Evolutionary conservation across 768 basidiomycete species (phyloP).

Genomic region (Hypsizygus marmoreus): DNA sequence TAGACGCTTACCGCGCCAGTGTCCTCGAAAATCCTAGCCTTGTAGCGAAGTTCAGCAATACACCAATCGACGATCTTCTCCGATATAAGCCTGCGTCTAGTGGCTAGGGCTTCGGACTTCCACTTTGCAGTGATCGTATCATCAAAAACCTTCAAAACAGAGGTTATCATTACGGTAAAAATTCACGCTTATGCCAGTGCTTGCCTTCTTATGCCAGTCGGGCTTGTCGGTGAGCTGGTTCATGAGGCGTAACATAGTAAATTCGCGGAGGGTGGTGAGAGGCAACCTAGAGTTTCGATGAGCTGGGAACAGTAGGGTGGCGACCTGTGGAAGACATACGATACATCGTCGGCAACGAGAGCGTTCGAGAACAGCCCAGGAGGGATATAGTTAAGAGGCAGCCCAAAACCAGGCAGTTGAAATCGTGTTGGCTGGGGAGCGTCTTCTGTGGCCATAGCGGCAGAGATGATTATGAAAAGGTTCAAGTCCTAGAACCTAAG

Average conservation of each 20-base stretch:
- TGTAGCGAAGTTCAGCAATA: slow-evolving; percentile 21
- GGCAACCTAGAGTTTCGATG: slow-evolving; percentile 7
- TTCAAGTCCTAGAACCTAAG: too few relatives aligned
- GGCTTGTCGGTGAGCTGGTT: slow-evolving; percentile 26
- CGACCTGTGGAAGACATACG: too few relatives aligned
- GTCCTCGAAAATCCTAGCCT: slow-evolving; percentile 14
- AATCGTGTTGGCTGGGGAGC: too few relatives aligned
- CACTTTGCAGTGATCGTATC: too few relatives aligned
- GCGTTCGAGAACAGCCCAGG: slow-evolving; percentile 13
- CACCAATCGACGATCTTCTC: slow-evolving; percentile 19
- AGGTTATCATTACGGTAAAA: too few relatives aligned
- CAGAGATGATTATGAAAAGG: too few relatives aligned
- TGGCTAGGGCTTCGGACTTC: too few relatives aligned
- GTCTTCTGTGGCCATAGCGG: too few relatives aligned
- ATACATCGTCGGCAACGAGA: neutral
- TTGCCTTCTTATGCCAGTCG: slow-evolving; percentile 25
- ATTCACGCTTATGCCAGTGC: too few relatives aligned
- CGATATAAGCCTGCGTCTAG: too few relatives aligned
- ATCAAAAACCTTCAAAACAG: too few relatives aligned
- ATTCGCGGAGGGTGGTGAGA: slow-evolving; percentile 23
- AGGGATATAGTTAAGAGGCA: slow-evolving; percentile 1
- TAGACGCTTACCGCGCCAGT: slow-evolving; percentile 15
- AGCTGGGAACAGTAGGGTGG: too few relatives aligned
- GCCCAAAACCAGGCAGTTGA: slow-evolving; percentile 2
- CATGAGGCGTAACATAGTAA: slow-evolving; percentile 26